A percentile compares a stretch with the other conserved stretches of the same genome.
These are phyloP conservation scores for Talaromyces amestolkiae DNA, from an alignment of 2,329 filamentous ascomycete genomes.

Conservation along the genomic window DNA sequence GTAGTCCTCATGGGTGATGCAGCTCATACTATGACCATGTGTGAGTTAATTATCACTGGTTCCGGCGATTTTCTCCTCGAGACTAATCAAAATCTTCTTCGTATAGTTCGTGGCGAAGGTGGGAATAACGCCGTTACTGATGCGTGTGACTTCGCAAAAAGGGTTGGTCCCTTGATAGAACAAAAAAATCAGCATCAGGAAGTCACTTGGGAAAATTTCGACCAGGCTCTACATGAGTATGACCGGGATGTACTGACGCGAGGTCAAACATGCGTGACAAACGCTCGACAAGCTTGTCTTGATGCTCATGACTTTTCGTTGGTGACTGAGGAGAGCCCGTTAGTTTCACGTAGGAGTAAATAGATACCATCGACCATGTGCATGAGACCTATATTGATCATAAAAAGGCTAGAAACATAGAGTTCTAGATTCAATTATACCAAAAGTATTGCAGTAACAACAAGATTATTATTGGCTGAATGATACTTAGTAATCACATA, in stretches of 20 bases:
- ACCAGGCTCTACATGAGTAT: slow-evolving; percentile 34
- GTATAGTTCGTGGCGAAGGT: slow-evolving; percentile 55
- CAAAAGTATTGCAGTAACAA: background rate
- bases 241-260: slow-evolving; percentile 47
- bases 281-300: slow-evolving; percentile 53
- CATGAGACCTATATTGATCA: background rate
- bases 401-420: background rate
- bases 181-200: background rate
- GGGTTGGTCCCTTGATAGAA: slow-evolving; percentile 24
- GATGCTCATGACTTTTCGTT: slow-evolving; percentile 54
- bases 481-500: too few species aligned
- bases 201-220: slow-evolving; percentile 14
- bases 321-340: slow-evolving; percentile 40
- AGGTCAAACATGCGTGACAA: slow-evolving; percentile 48
- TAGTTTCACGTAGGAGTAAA: slow-evolving; percentile 32
- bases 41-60: slow-evolving; percentile 38
- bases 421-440: background rate
- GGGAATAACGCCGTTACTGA: slow-evolving; percentile 58
- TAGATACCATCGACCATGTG: background rate
- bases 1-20: slow-evolving; percentile 55
- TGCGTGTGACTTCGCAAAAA: slow-evolving; percentile 46
- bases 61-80: background rate
- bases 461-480: background rate
- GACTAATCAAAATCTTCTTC: background rate
- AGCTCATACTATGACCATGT: slow-evolving; percentile 60